phyloP scores from a whole-genome alignment of 768 basidiomycete genomes.

The Pholiota conissans region DNA sequence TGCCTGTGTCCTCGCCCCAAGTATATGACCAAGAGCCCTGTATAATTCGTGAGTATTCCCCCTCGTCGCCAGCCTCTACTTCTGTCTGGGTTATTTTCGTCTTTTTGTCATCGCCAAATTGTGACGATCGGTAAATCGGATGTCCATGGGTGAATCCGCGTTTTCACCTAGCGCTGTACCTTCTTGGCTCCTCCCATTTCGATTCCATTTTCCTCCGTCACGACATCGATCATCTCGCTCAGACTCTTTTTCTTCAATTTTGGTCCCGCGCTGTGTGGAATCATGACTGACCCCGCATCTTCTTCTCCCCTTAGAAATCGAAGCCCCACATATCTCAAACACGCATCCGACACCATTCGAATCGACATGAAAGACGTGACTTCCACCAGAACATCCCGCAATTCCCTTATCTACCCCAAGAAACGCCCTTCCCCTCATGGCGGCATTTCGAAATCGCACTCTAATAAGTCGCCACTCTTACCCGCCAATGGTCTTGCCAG shows the following conservation, averaged over 20 bases:
- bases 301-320: constrained; percentile 23
- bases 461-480: constrained; percentile 52
- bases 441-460: constrained; percentile 62
- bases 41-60: constrained; percentile 17
- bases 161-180: constrained; percentile 1
- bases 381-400: constrained; percentile 60
- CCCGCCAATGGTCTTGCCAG: constrained; percentile 50
- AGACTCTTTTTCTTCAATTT: constrained; percentile 22
- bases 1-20: constrained; percentile 15
- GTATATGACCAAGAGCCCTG: constrained; percentile 15
- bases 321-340: constrained; percentile 47
- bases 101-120: constrained; percentile 7
- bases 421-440: constrained; percentile 84
- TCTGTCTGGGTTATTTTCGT: constrained; percentile 5
- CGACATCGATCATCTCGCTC: constrained; percentile 12
- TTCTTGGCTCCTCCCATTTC: constrained; percentile 5
- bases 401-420: constrained; percentile 73
- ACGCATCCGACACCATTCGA: constrained; percentile 40
- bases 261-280: constrained; percentile 21
- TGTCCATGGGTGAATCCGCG: constrained; percentile 6
- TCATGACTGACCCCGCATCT: constrained; percentile 26
- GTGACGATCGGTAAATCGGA: constrained; percentile 17
- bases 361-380: constrained; percentile 78
- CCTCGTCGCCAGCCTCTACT: neutral
- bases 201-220: constrained; percentile 4